Evolutionary conservation across 176 grass and related monocot species (phyloP), one percentile per base, ranked within the genome.

Genomic region (Triticum turgidum): DNA sequence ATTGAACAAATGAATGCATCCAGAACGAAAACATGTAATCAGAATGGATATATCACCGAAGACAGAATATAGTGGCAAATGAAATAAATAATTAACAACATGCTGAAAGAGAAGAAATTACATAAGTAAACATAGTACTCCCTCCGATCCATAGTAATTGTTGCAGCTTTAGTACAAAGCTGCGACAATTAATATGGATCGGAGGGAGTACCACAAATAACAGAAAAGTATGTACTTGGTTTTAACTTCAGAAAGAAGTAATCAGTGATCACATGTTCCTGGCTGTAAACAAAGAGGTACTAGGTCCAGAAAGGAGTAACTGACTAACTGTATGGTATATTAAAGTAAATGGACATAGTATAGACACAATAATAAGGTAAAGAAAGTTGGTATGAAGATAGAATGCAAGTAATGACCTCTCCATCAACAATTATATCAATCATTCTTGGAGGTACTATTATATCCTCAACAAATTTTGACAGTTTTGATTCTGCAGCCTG

Each of bases 391-490:
- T 18, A 69, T 22, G 62, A 41, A 67, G 21, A 70, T 29, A 41
- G 38, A 70, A 62, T 76, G n/a, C 41, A 75, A 88, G 74, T 80
- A 35, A 71, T 72, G 34, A 98, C 97, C 97, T 96, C 97, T 83
- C 94, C 97, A 85, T 98, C 97, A 85, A 98, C 87, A 92, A 98
- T 88, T 85, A 92, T 96, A 83, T 94, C 94, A 73, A 98, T 90
- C 97, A 98, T 98, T 88, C 92, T 94, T 69, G 97, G 94, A 79
- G 97, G 87, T 29, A 98, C 82, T 84, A 96, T 91, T 80, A 98
- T 96, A 85, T 98, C 97, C 93, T 98, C 97, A 33, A 98, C 97
- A 91, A 98, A 98, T 90, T 94, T 96, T 33, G 94, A 92, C 69
- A 98, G 65, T 76, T 98, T 89, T 58, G 92, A 91, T 73, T 98